Percentiles rank a stretch among this genome's conserved stretches.
Conservation (phyloP, 495 filamentous ascomycete genomes). For the Podospora comata region DNA sequence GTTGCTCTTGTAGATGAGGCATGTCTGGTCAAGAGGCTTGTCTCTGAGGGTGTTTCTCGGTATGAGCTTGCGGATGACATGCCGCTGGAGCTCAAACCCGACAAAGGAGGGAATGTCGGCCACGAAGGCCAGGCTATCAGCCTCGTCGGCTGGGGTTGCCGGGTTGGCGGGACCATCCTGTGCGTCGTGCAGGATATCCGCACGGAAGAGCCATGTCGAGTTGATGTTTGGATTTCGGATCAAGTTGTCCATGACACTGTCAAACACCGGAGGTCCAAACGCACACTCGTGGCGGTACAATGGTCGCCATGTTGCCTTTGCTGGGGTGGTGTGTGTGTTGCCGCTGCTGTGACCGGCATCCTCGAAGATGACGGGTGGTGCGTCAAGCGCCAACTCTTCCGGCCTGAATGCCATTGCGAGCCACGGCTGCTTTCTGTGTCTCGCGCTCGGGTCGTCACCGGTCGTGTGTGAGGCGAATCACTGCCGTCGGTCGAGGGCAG, state of each 20-base stretch:
- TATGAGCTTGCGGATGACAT: slow-evolving; percentile 69
- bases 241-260: slow-evolving; percentile 65
- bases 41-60: slow-evolving; percentile 79
- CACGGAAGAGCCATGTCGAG: slow-evolving; percentile 76
- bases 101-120: slow-evolving; percentile 21
- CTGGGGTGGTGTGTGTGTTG: slow-evolving; percentile 19
- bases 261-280: slow-evolving; percentile 59
- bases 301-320: slow-evolving; percentile 43
- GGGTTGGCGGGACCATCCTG: slow-evolving; percentile 25
- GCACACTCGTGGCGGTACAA: slow-evolving; percentile 51
- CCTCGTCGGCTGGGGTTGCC: background rate
- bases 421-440: background rate
- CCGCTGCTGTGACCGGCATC: slow-evolving; percentile 10
- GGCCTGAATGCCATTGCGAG: slow-evolving; percentile 26
- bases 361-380: slow-evolving; percentile 24
- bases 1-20: slow-evolving; percentile 57
- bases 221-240: slow-evolving; percentile 85
- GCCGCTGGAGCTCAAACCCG: slow-evolving; percentile 34
- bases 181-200: slow-evolving; percentile 68
- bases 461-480: background rate
- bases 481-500: background rate
- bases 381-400: slow-evolving; percentile 35
- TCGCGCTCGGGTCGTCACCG: background rate
- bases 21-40: slow-evolving; percentile 71
- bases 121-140: background rate